These are phyloP conservation scores for Brettanomyces bruxellensis DNA, from an alignment of 805 yeast species.

Conservation along the genomic window DNA sequence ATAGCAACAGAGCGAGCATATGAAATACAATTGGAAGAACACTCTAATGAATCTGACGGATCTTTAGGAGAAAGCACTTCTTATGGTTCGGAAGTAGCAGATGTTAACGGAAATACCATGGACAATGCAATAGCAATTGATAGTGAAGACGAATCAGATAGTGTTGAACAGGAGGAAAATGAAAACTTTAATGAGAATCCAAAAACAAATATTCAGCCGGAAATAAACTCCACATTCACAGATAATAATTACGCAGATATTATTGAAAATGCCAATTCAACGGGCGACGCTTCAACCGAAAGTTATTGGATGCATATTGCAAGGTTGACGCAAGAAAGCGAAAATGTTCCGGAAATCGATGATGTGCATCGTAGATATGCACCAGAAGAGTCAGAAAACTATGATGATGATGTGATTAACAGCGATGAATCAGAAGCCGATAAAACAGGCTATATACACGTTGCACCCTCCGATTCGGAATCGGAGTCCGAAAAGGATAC, in stretches of 20 bases:
- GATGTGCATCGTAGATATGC: background rate
- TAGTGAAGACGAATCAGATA: background rate
- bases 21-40: background rate
- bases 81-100: too few relatives aligned
- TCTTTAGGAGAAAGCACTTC: too few relatives aligned
- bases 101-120: too few relatives aligned
- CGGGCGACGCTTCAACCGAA: background rate
- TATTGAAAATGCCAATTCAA: too few relatives aligned
- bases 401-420: background rate
- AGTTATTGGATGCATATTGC: slow-evolving; percentile 1
- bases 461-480: background rate
- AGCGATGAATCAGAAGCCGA: background rate
- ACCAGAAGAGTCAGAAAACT: background rate
- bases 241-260: too few relatives aligned
- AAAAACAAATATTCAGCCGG: too few relatives aligned
- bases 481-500: background rate
- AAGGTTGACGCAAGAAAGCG: background rate
- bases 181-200: too few relatives aligned
- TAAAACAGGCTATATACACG: slow-evolving; percentile 1
- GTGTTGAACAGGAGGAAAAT: background rate
- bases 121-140: too few relatives aligned
- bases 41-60: too few relatives aligned
- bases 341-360: background rate
- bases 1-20: background rate
- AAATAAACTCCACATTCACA: too few relatives aligned